Evolutionary conservation across 495 filamentous ascomycete genomes (phyloP), one percentile per base, ranked within the genome.

Genomic region (Peziza echinospora): DNA sequence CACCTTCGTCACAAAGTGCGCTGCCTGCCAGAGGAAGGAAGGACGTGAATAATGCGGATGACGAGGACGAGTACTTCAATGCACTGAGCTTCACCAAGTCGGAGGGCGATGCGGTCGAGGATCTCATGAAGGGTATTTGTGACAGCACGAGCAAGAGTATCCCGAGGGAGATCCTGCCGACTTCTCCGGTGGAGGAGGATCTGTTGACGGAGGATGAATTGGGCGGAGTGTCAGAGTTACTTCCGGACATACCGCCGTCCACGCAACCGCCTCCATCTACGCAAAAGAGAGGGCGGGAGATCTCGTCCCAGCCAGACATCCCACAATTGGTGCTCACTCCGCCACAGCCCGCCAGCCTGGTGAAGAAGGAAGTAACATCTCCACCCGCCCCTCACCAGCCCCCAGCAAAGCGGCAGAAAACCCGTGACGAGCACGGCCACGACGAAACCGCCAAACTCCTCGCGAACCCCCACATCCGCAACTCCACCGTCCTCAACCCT

Each of bases 361-460:
- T 9, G 34, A 34, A 17, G 25, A 46, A 5, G 5, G 16, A 16
- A 16, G 11, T 22, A 11, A 47, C 28, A 34, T 34, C 28, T 34
- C 28, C 28, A 7, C 41, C 41, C 41, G 11, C 5, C 11, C 22
- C 41, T 21, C 41, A 24, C n/a, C 25, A 7, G n/a, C 30, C 34
- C 16, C 13, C 19, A 45, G 25, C 44, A 21, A 17, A n/a, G 16
- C 21, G 16, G 11, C 41, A 22, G 11, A 43, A 11, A 16, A 2
- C 11, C 43, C 21, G 13, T 13, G 13, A 26, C 40, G 2, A 19
- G 16, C 24, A 47, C n/a, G 16, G 10, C 8, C 11, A 34, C 62
- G 81, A 93, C 57, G 84, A 93, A 60, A 97, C 93, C 60, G 77
- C 79, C 24, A 61, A 77, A 22, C 68, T 93, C 1, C 67, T 97